These are phyloP conservation scores for Venturia asperata DNA, from an alignment of 2,329 filamentous ascomycete species.

Conservation along the genomic window DNA sequence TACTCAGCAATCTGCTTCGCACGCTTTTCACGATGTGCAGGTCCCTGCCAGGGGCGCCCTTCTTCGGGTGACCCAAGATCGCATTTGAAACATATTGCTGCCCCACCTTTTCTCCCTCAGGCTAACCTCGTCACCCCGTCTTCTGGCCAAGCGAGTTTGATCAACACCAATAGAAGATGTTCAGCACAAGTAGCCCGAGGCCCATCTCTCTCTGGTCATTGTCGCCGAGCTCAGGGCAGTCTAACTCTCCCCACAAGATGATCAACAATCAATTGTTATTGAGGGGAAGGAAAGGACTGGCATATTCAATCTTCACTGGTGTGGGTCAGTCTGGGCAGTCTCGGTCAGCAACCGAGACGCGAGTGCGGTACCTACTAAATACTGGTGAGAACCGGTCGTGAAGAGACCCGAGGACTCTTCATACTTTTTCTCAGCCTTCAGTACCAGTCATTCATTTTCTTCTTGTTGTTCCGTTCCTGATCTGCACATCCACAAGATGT, in stretches of 20 bases:
- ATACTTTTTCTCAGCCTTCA: background rate
- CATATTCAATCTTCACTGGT: background rate
- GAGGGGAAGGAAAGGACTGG: background rate
- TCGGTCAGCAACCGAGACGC: background rate
- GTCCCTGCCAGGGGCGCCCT: background rate
- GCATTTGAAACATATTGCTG: background rate
- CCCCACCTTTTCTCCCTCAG: background rate
- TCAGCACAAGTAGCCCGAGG: background rate
- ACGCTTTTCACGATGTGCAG: background rate
- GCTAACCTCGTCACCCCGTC: background rate
- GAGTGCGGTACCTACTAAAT: background rate
- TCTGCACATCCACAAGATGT: background rate
- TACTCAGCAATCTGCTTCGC: background rate
- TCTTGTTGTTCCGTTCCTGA: background rate
- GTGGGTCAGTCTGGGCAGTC: background rate
- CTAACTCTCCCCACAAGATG: background rate
- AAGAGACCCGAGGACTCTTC: background rate
- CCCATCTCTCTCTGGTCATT: background rate
- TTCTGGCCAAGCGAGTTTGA: conserved; percentile 4
- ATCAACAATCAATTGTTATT: background rate
- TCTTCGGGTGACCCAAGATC: background rate
- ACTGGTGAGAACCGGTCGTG: background rate
- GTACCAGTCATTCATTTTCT: background rate
- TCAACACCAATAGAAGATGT: background rate
- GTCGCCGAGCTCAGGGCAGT: background rate